Evolutionary conservation across 768 basidiomycete genomes (phyloP).

Genomic region (Ephemerocybe angulata): DNA sequence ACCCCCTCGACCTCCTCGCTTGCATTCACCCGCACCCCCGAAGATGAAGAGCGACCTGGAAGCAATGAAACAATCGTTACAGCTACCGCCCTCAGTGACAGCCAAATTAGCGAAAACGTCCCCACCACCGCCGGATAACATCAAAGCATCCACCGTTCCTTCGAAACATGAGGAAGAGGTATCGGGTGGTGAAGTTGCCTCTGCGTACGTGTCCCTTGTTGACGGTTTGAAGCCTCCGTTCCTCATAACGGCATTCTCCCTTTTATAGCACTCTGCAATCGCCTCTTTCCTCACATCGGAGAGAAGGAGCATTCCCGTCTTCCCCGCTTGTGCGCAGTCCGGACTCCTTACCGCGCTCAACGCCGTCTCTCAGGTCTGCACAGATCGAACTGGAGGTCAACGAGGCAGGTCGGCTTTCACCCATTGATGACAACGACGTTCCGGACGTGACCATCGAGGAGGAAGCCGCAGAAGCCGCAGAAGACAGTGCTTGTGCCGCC

Average conservation of each 20-base stretch:
- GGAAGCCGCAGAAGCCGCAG: background rate
- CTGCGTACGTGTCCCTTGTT: background rate
- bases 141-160: constrained; percentile 9
- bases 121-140: constrained; percentile 16
- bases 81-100: constrained; percentile 53
- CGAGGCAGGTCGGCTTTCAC: background rate
- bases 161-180: background rate
- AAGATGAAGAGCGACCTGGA: constrained; percentile 45
- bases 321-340: constrained; percentile 3
- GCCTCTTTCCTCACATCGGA: constrained; percentile 20
- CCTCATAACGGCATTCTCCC: constrained; percentile 14
- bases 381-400: too few relatives aligned
- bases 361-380: too few relatives aligned
- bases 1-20: constrained; percentile 15
- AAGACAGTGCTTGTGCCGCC: background rate
- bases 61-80: constrained; percentile 55
- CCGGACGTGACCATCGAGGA: constrained; percentile 5
- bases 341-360: background rate
- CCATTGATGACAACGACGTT: constrained; percentile 2
- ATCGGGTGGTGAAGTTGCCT: background rate
- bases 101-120: constrained; percentile 38
- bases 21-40: constrained; percentile 22
- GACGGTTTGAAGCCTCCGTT: constrained; percentile 7
- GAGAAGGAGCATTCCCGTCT: constrained; percentile 14
- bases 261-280: constrained; percentile 26